Base-by-base conservation (phyloP, 805 yeast species). In the Saccharomyces paradoxus region DNA sequence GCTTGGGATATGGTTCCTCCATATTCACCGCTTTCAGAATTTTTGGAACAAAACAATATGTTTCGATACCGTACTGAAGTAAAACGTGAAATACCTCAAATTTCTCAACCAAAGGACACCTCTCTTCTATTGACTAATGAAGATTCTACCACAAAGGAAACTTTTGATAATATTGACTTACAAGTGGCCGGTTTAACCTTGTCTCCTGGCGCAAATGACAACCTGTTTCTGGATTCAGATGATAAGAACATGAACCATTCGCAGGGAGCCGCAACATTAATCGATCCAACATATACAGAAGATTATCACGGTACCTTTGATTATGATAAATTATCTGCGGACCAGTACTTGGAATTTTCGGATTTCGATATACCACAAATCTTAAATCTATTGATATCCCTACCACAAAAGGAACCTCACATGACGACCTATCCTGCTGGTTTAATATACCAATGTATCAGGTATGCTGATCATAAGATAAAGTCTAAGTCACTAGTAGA, bases 291-390 rank as follows among this genome's bases (percentile, higher is more conserved):
- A 7, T 26, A 26, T 48, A 48, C 50, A 29, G 50, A 37, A 9
- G 44, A 44, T 21, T 46, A 46, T 27, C 12, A 29, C 22, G 30
- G 30, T 10, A 48, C 55, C 68, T 86, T 84, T 62, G 82, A 84
- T 57, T 86, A 82, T 65, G 78, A 75, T 46, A 77, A 72, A 56
- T 66, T 84, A 13, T 52, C 78, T 4, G 79, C 81, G 14, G 82
- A 81, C 47, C 87, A 86, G 66, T 86, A 70, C 62, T 74, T 86
- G 49, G 79, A 79, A 58, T 84, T 83, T 61, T 74, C 80, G 17
- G 90, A 86, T 63, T 76, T 81, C 59, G 76, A 74, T 26, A 83
- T 87, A 31, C 95, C 96, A 0, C 90, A 87, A 63, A 82, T 91
- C 48, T 74, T 90, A 27, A 75, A 78, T 54, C 71, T 80, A 51